A percentile compares a stretch with the other conserved stretches of the same genome.
Conservation (phyloP, 768 basidiomycete genomes). For the Pleurotus tuber-regium region DNA sequence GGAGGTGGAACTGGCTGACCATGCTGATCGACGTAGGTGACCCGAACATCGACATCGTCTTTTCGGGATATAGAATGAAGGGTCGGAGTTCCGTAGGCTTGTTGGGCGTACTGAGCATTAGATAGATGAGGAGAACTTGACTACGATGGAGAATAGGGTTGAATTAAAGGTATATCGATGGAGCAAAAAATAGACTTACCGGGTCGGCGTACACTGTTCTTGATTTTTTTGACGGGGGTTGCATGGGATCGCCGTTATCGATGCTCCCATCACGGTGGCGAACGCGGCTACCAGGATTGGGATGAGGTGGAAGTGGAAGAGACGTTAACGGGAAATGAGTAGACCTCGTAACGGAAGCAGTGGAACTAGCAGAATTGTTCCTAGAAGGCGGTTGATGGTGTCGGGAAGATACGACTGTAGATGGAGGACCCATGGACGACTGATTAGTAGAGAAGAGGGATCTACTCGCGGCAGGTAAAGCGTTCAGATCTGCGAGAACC, state of each 20-base stretch:
- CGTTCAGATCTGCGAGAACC: constrained; percentile 32
- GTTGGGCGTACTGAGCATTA: constrained; percentile 5
- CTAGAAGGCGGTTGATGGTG: constrained; percentile 2
- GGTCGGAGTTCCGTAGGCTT: background rate
- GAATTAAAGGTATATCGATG: too few relatives aligned
- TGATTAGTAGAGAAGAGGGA: constrained; percentile 3
- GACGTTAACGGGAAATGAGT: constrained; percentile 29
- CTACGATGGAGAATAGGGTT: too few relatives aligned
- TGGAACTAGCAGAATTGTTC: constrained; percentile 14
- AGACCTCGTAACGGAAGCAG: constrained; percentile 12
- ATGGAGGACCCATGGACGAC: constrained; percentile 12
- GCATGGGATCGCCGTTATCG: constrained; percentile 33
- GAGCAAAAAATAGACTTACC: constrained; percentile 17
- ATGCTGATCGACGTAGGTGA: background rate
- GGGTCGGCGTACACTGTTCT: constrained; percentile 32
- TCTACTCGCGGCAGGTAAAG: constrained; percentile 21
- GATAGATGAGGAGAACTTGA: constrained; percentile 6
- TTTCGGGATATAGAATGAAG: constrained; percentile 3
- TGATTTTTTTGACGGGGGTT: constrained; percentile 50
- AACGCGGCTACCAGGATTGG: constrained; percentile 30
- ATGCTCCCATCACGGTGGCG: constrained; percentile 43
- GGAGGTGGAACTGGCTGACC: constrained; percentile 1
- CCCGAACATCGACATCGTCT: background rate
- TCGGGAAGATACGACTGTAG: constrained; percentile 7
- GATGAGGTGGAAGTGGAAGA: constrained; percentile 38